A percentile compares a stretch with the other conserved stretches of the same genome.
phyloP scores from a whole-genome alignment of 306 rosid genomes.

The Alnus glutinosa region DNA sequence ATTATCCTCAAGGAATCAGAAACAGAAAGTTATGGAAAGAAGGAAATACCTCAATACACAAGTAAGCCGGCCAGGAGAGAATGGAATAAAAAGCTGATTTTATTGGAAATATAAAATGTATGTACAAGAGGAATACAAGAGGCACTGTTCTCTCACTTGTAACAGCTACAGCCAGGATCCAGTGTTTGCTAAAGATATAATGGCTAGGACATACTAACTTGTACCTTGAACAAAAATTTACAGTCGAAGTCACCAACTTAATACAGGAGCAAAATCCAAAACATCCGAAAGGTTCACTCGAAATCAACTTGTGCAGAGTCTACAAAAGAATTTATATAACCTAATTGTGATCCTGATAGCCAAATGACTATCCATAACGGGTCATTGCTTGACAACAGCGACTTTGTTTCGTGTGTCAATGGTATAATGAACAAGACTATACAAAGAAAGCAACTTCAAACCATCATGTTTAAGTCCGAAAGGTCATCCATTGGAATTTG shows the following conservation, averaged over 20 bases:
- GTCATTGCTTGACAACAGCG: constrained; percentile 69
- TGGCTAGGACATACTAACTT: constrained; percentile 77
- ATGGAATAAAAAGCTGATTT: constrained; percentile 62
- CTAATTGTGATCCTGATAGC: constrained; percentile 69
- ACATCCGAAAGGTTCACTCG: constrained; percentile 83
- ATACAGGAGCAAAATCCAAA: constrained; percentile 70
- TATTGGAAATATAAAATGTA: constrained; percentile 86
- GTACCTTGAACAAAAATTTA: constrained; percentile 87
- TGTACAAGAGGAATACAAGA: constrained; percentile 58
- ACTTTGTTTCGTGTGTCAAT: constrained; percentile 85
- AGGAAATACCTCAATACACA: constrained; percentile 7
- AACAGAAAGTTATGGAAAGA: constrained; percentile 24
- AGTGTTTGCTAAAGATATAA: constrained; percentile 77
- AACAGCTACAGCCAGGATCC: constrained; percentile 78
- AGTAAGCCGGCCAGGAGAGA: constrained; percentile 15
- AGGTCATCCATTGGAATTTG: constrained; percentile 99
- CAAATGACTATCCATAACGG: constrained; percentile 64
- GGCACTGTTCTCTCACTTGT: constrained; percentile 73
- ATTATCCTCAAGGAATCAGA: constrained; percentile 38
- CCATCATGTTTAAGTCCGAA: constrained; percentile 93
- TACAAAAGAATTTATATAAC: constrained; percentile 94
- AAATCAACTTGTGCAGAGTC: constrained; percentile 80
- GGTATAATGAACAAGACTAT: constrained; percentile 95
- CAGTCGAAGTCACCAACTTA: constrained; percentile 75
- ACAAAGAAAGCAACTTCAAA: constrained; percentile 91